Base-by-base conservation (phyloP, 441 rosid genomes). In the Viola pubescens region DNA sequence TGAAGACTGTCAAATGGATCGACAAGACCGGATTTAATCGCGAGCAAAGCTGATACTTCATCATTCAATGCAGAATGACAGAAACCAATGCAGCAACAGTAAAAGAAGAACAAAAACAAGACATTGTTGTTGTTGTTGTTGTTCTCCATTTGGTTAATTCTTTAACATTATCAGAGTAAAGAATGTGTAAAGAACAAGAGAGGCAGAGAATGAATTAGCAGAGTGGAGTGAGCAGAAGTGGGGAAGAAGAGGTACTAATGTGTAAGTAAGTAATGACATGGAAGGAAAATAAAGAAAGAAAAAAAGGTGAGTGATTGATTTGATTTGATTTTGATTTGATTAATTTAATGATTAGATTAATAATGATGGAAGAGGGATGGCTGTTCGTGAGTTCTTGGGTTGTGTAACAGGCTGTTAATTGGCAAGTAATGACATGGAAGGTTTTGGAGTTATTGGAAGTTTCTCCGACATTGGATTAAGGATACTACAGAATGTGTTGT, bases 1-100 rank as follows among this genome's bases (percentile, higher is more conserved):
- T 48, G 70, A 53, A 92, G 94, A 57, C 62, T 69, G 58, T 80
- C 68, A 9, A 73, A 69, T 5, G 97, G 88, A 80, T 92, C 91
- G 5, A 70, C 4, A 38, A 92, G 79, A 59, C 79, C 65, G 16
- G 79, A 58, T 73, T 87, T 89, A 34, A 87, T 62, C 1, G 85
- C 75, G 5, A 84, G 65, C 63, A 92, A 69, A 68, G 84, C 79
- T 2, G 77, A 75, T 11, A 62, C 71, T 66, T 92, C 85, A 3
- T 79, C 78, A 44, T 59, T 64, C 47, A 68, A 54, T 51, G 65
- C 68, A 46, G n/a, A 12, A 67, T 49, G 59, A 75, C 62, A 67
- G 57, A 71, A 57, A 66, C 56, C 75, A 63, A 77, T 60, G 81
- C 63, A 80, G 59, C 68, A 74, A 77, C 63, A 80, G 59, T 67